These are phyloP conservation scores for Stemphylium beticola DNA, from an alignment of 2,329 filamentous ascomycete genomes.

Conservation along the genomic window DNA sequence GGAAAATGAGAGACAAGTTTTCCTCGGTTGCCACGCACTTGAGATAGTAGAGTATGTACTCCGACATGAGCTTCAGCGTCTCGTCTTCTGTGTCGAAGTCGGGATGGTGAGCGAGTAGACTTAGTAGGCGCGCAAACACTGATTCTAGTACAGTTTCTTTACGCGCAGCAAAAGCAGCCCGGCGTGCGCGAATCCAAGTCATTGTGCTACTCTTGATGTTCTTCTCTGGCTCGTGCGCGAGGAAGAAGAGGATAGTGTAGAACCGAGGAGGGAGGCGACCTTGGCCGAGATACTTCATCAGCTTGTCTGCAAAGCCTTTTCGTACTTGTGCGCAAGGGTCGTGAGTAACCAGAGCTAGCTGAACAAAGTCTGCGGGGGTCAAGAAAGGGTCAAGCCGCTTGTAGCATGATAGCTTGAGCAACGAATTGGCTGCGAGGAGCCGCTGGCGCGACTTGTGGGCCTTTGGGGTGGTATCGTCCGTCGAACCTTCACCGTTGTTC, in stretches of 20 bases:
- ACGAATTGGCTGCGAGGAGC: constrained; percentile 77
- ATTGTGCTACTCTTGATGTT: constrained; percentile 75
- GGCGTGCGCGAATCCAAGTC: constrained; percentile 88
- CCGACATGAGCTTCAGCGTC: constrained; percentile 80
- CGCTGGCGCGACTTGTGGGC: constrained; percentile 82
- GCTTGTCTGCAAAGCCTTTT: constrained; percentile 76
- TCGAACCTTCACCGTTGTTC: constrained; percentile 79
- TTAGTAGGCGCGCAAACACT: constrained; percentile 81
- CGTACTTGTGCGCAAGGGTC: constrained; percentile 78
- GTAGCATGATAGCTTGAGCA: constrained; percentile 80
- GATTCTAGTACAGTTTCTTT: constrained; percentile 73
- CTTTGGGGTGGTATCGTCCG: constrained; percentile 72
- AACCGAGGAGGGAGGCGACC: constrained; percentile 75
- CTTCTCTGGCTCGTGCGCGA: constrained; percentile 85
- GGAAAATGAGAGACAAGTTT: constrained; percentile 87
- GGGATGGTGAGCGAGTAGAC: constrained; percentile 89
- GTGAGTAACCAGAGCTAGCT: constrained; percentile 80
- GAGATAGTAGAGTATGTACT: constrained; percentile 90
- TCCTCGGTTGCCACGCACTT: constrained; percentile 81
- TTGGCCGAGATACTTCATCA: constrained; percentile 88
- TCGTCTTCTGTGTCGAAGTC: constrained; percentile 72
- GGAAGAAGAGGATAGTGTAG: constrained; percentile 87
- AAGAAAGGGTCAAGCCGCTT: constrained; percentile 79
- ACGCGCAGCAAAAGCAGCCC: constrained; percentile 66
- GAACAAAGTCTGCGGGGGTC: constrained; percentile 76